phyloP scores from a whole-genome alignment of 1,284 basidiomycete species.

The Fistulina hepatica region DNA sequence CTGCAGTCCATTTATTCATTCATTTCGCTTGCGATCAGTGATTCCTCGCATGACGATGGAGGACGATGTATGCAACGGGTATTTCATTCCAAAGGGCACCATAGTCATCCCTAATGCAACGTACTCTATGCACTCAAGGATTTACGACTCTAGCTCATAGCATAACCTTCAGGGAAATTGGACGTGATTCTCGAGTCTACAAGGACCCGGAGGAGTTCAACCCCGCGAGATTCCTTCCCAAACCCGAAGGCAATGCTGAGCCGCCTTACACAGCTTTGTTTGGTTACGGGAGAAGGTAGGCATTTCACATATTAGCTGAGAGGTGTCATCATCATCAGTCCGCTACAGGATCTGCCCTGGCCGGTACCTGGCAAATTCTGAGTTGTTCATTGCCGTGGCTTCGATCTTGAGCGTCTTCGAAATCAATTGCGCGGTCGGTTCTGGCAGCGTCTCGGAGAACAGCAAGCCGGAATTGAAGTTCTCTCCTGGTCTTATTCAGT shows the following conservation, averaged over 20 bases:
- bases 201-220: slow-evolving; percentile 9
- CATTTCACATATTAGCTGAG: not conserved
- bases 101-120: no score
- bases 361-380: slow-evolving; percentile 4
- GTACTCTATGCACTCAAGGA: no score
- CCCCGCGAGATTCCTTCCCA: slow-evolving; percentile 8
- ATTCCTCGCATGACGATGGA: no score
- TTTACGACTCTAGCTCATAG: no score
- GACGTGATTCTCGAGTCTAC: no score
- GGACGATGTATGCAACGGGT: slow-evolving; percentile 12
- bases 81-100: slow-evolving; percentile 30
- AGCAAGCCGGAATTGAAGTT: not conserved
- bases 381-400: slow-evolving; percentile 7
- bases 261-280: slow-evolving; percentile 3
- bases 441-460: not conserved
- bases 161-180: no score
- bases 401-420: slow-evolving; percentile 7
- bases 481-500: no score
- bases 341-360: slow-evolving; percentile 8
- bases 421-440: no score
- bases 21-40: no score
- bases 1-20: not conserved
- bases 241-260: slow-evolving; percentile 3
- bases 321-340: not conserved
- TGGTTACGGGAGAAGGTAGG: slow-evolving; percentile 7